Percentiles rank a stretch among this genome's conserved stretches.
Conservation (phyloP, 2,329 filamentous ascomycete genomes). For the Aspergillus ochraceus region DNA sequence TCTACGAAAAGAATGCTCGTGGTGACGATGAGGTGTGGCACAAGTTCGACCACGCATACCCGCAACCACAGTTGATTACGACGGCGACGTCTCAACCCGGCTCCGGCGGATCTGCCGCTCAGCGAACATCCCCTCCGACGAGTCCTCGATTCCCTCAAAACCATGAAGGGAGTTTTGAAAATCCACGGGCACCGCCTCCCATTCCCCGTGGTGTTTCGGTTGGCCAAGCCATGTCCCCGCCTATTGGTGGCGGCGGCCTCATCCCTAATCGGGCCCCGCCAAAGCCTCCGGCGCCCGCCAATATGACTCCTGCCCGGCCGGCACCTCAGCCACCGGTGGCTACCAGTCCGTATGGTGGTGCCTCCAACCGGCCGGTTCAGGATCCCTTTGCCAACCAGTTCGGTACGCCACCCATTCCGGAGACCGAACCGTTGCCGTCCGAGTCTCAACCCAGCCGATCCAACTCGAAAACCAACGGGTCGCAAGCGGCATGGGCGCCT, state of each 20-base stretch:
- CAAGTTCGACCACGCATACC: slow-evolving; percentile 88
- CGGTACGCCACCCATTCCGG: slow-evolving; percentile 53
- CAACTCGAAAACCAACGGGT: slow-evolving; percentile 63
- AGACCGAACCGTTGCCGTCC: slow-evolving; percentile 60
- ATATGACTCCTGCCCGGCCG: slow-evolving; percentile 42
- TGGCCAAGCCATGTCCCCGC: slow-evolving; percentile 51
- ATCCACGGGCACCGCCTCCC: slow-evolving; percentile 88
- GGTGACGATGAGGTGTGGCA: slow-evolving; percentile 86
- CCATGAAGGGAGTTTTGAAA: slow-evolving; percentile 93
- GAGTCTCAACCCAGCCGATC: slow-evolving; percentile 69
- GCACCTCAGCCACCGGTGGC: slow-evolving; percentile 43
- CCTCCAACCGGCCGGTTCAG: slow-evolving; percentile 56
- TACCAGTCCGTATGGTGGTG: slow-evolving; percentile 35
- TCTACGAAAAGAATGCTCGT: slow-evolving; percentile 93
- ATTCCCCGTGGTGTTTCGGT: slow-evolving; percentile 61
- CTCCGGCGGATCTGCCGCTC: slow-evolving; percentile 52
- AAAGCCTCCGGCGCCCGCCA: slow-evolving; percentile 65
- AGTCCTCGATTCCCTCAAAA: slow-evolving; percentile 88
- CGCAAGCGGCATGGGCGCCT: slow-evolving; percentile 50
- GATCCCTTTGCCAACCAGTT: slow-evolving; percentile 49
- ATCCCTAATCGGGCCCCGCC: slow-evolving; percentile 84
- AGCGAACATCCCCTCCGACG: slow-evolving; percentile 72
- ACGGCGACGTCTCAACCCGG: slow-evolving; percentile 44
- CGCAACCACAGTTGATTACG: slow-evolving; percentile 46
- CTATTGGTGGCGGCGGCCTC: slow-evolving; percentile 56